Percentiles rank a stretch among this genome's conserved stretches.
phyloP scores from a whole-genome alignment of 1,284 basidiomycete species.

The Marasmius fiardii region DNA sequence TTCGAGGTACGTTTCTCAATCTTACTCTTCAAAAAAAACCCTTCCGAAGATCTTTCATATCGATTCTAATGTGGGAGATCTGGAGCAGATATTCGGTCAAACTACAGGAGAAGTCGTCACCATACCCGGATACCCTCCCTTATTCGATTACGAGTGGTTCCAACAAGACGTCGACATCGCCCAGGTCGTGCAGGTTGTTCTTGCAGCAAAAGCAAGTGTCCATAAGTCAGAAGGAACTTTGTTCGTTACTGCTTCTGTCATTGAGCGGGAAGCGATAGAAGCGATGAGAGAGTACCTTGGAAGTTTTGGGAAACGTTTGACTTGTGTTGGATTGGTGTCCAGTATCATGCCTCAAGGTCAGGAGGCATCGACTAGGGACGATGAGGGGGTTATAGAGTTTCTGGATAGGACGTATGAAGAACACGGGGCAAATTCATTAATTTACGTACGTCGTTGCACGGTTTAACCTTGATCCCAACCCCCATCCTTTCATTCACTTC shows the following conservation, averaged over 20 bases:
- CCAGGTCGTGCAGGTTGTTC: slow-evolving; percentile 4
- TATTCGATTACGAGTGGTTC: slow-evolving; percentile 21
- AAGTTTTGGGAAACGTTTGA: slow-evolving; percentile 9
- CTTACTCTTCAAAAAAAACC: neutral
- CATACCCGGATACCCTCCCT: slow-evolving; percentile 16
- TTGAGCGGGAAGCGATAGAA: slow-evolving; percentile 14
- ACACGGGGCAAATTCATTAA: slow-evolving; percentile 15
- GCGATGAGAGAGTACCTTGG: slow-evolving; percentile 13
- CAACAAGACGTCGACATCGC: slow-evolving; percentile 15
- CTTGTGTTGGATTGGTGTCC: slow-evolving; percentile 11
- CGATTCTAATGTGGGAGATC: neutral
- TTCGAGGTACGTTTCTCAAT: neutral
- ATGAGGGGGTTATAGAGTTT: slow-evolving; percentile 12
- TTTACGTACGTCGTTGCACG: slow-evolving; percentile 15
- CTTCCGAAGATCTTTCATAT: neutral
- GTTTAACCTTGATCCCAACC: neutral
- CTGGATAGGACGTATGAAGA: slow-evolving; percentile 14
- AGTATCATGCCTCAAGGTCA: slow-evolving; percentile 3
- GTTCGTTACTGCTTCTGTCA: slow-evolving; percentile 11
- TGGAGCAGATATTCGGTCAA: neutral
- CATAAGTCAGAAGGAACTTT: slow-evolving; percentile 8
- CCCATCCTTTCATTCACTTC: neutral
- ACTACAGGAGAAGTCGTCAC: slow-evolving; percentile 3
- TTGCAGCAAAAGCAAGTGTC: neutral
- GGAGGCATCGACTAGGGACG: neutral